Percentiles rank a stretch among this genome's conserved stretches.
Evolutionary conservation across 306 rosid genomes (phyloP).

Genomic region (Prunus armeniaca): DNA sequence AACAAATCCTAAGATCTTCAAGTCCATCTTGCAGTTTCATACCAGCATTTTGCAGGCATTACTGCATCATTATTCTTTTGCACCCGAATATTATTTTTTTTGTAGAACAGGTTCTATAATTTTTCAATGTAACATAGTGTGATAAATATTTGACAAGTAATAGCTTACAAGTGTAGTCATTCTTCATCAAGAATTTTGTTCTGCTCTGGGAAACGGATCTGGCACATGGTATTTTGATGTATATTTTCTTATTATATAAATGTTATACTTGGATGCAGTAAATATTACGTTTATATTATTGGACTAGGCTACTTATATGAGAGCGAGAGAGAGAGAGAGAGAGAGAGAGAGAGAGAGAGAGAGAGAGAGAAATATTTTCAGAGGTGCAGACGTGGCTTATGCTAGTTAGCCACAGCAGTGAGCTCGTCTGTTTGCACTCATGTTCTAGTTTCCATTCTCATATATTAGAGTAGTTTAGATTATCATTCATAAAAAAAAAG

Average conservation of each 20-base stretch:
- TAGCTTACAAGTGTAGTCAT: background rate
- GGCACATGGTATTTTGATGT: background rate
- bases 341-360: no score
- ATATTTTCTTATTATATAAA: no score
- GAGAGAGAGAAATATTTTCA: no score
- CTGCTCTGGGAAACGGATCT: background rate
- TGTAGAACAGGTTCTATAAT: background rate
- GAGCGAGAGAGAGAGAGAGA: no score
- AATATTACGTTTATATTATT: background rate
- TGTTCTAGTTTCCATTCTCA: no score
- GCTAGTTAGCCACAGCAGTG: no score
- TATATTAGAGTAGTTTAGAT: no score
- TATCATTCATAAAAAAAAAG: no score
- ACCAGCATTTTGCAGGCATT: slow-evolving; percentile 17
- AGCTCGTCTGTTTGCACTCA: no score
- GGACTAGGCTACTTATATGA: background rate
- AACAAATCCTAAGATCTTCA: background rate
- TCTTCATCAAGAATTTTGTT: background rate
- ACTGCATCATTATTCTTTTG: slow-evolving; percentile 17
- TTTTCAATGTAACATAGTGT: slow-evolving; percentile 8
- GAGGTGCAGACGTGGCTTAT: no score
- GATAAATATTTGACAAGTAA: background rate
- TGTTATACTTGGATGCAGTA: background rate
- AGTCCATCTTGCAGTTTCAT: background rate
- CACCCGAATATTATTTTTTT: background rate